Conservation (phyloP, 2,329 filamentous ascomycete genomes). For the Fusarium avenaceum region DNA sequence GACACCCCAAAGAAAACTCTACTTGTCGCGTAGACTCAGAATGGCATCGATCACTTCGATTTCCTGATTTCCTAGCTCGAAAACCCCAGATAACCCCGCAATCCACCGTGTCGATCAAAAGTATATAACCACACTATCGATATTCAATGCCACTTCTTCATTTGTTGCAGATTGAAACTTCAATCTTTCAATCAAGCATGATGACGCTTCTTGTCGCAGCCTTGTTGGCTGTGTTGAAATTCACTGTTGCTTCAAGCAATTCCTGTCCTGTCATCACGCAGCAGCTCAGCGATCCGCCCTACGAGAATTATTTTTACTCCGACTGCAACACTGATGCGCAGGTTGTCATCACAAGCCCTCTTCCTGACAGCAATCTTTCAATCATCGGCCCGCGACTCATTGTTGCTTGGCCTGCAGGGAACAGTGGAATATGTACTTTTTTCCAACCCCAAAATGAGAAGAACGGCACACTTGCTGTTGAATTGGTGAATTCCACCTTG, state of each 20-base stretch:
- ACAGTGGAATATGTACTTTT: constrained; percentile 70
- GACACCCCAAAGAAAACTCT: not conserved
- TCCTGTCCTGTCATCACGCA: constrained; percentile 13
- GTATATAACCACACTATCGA: constrained; percentile 6
- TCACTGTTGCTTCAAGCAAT: not conserved
- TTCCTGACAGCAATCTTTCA: constrained; percentile 64
- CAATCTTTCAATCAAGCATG: not conserved
- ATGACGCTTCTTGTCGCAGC: not conserved
- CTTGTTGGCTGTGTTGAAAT: not conserved
- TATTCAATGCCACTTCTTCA: not conserved
- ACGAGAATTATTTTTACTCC: constrained; percentile 75
- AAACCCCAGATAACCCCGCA: constrained; percentile 17
- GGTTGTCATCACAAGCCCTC: constrained; percentile 71
- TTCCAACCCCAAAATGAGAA: constrained; percentile 67
- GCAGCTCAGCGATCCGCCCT: constrained; percentile 67
- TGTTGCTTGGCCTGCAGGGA: constrained; percentile 74
- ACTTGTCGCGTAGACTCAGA: not conserved
- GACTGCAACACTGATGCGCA: constrained; percentile 72
- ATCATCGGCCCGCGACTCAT: constrained; percentile 71
- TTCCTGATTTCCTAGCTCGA: constrained; percentile 18
- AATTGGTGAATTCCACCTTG: constrained; percentile 63
- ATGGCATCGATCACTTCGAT: not conserved
- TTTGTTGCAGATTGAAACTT: not conserved
- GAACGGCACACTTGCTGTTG: constrained; percentile 67
- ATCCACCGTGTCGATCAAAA: not conserved